Percentiles rank a stretch among this genome's conserved stretches.
These are phyloP conservation scores for Cornus kousa DNA, from an alignment of 148 eudicot species.

Conservation along the genomic window DNA sequence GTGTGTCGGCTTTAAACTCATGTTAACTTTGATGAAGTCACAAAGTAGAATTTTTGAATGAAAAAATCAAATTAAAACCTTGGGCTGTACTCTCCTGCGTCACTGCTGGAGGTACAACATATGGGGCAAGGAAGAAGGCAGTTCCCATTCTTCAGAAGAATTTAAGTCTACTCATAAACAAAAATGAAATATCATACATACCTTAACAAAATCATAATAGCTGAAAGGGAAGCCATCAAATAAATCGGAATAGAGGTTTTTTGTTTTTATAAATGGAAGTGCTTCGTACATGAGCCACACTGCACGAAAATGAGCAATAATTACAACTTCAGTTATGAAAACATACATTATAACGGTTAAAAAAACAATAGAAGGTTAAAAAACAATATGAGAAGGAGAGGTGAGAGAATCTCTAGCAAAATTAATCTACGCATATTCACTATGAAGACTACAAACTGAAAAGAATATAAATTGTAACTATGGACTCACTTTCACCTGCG, in stretches of 20 bases:
- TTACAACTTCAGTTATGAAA: neutral
- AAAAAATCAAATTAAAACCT: neutral
- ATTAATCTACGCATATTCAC: too few species aligned
- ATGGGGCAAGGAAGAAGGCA: neutral
- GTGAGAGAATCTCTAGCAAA: neutral
- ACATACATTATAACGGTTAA: neutral
- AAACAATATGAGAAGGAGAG: neutral
- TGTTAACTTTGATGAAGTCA: neutral
- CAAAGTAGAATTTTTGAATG: neutral
- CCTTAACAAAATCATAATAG: constrained; percentile 65
- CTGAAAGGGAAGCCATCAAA: constrained; percentile 61
- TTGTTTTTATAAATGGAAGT: constrained; percentile 64
- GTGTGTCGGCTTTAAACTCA: too few species aligned
- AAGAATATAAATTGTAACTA: neutral
- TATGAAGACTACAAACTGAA: neutral
- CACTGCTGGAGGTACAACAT: neutral
- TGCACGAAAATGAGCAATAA: constrained; percentile 30
- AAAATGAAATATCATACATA: constrained; percentile 18
- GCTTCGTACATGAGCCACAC: constrained; percentile 95
- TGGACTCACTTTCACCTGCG: constrained; percentile 75
- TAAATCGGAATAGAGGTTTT: constrained; percentile 53
- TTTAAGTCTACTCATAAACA: neutral
- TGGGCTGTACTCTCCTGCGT: too few species aligned
- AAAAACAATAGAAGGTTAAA: too few species aligned
- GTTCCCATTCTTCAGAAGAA: neutral